Base-by-base conservation (phyloP, 345 rosid genomes). In the Citrus reticulata region DNA sequence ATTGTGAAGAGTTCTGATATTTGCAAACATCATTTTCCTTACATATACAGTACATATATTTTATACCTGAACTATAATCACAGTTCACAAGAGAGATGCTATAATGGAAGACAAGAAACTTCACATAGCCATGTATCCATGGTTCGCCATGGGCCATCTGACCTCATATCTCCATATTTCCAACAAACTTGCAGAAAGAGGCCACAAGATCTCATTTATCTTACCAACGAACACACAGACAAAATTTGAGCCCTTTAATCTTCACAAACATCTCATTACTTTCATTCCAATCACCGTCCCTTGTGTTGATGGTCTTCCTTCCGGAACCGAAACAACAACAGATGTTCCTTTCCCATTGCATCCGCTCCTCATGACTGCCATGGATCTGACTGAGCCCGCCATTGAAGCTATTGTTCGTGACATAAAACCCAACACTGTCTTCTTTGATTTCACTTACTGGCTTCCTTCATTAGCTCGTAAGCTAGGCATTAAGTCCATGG, bases 391-490 rank as follows among this genome's bases (percentile, higher is more conserved):
- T 3, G 2, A 72, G 29, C 82, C 83, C 24, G n/a, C 16, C 32
- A 75, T 88, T 40, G 79, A 73, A 37, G 42, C 80, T 66, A 62
- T 62, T 30, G 83, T 84, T 7, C 37, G n/a, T 17, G 13, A 77
- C 20, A 77, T 88, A 9, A 76, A 84, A 24, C 90, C 89, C 29
- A 17, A 81, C 5, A 57, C 77, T 1, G 49, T 84, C 10, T 82
- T 84, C 77, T 86, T 51, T 32, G 87, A 88, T 82, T 84, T 79
- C 37, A 58, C 83, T 29, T 74, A 69, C 46, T 86, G 90, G 90
- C 30, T 82, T 60, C 86, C 87, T 0, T 14, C 32, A 0, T 1
- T 84, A 9, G 49, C 73, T 0, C 51, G 27, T 0, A 69, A 39
- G 10, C 77, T 80, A 11, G 82, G 78, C 46, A 76, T 84, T 8